Conservation (phyloP, 257 asterid genomes). For the Galeopsis tetrahit region DNA sequence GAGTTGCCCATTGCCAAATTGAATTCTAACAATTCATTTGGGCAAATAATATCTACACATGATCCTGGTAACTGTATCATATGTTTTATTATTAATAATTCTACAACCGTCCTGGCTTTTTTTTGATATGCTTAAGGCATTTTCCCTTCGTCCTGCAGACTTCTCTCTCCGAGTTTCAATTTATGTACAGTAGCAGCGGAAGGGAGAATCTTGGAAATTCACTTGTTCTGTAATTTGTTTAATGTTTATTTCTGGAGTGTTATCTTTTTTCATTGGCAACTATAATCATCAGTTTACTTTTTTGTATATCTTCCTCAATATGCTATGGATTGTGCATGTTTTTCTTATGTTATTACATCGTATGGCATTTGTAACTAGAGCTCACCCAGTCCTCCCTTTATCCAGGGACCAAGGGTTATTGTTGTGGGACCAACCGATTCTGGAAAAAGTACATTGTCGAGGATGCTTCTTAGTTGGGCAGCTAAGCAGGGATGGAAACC, state of each 20-base stretch:
- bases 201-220: not conserved
- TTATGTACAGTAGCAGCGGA: not conserved
- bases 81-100: not conserved
- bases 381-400: conserved; percentile 27
- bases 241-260: not conserved
- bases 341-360: not conserved
- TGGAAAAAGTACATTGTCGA: conserved; percentile 91
- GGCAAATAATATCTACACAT: not conserved
- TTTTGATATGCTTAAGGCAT: not conserved
- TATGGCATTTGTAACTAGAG: conserved; percentile 11
- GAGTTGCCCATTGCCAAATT: not conserved
- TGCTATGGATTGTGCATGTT: conserved; percentile 9
- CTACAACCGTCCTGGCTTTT: not conserved
- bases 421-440: conserved; percentile 99
- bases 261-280: not conserved
- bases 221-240: not conserved
- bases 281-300: not conserved
- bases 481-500: conserved; percentile 99
- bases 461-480: conserved; percentile 99
- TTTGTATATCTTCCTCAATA: conserved; percentile 2
- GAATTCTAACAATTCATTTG: not conserved
- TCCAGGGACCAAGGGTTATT: conserved; percentile 95
- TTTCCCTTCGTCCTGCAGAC: not conserved
- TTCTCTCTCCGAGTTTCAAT: not conserved
- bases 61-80: not conserved